These are phyloP conservation scores for Raddia guianensis DNA, from an alignment of 176 grass and related monocot genomes.

Conservation along the genomic window DNA sequence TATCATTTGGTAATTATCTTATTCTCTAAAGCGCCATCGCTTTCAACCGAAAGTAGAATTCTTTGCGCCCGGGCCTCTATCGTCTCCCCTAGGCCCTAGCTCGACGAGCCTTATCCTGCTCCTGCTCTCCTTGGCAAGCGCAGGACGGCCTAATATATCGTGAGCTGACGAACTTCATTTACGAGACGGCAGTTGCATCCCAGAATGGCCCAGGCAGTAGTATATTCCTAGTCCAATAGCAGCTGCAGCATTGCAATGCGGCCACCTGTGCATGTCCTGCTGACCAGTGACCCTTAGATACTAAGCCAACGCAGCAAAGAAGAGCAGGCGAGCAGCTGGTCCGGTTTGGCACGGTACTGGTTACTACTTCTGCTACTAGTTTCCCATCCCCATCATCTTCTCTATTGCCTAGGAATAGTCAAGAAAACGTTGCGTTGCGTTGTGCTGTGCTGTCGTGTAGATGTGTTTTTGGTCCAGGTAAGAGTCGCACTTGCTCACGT, in stretches of 20 bases:
- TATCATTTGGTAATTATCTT: not conserved
- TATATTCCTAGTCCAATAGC: not conserved
- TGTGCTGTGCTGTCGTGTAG: not conserved
- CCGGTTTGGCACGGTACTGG: not conserved
- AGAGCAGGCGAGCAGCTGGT: not conserved
- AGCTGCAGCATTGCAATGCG: not conserved
- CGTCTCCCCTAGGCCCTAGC: not conserved
- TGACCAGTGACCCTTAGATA: not conserved
- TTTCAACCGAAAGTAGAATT: constrained; percentile 1
- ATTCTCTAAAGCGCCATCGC: not conserved
- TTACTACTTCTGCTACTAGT: not conserved
- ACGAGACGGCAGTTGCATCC: not conserved
- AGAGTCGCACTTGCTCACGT: not conserved
- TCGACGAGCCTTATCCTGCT: not conserved
- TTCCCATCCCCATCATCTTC: not conserved
- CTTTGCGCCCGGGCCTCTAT: not conserved
- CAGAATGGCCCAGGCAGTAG: no score
- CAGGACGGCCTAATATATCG: not conserved
- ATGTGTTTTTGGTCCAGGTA: not conserved
- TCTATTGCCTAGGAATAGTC: not conserved
- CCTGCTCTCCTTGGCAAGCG: not conserved
- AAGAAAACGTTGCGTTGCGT: not conserved
- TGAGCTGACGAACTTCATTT: not conserved
- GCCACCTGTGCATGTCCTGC: not conserved
- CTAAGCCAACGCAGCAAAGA: constrained; percentile 2